A percentile compares a stretch with the other conserved stretches of the same genome.
These are phyloP conservation scores for Sanguinoderma infundibulare DNA, from an alignment of 1,284 basidiomycete genomes.

Conservation along the genomic window DNA sequence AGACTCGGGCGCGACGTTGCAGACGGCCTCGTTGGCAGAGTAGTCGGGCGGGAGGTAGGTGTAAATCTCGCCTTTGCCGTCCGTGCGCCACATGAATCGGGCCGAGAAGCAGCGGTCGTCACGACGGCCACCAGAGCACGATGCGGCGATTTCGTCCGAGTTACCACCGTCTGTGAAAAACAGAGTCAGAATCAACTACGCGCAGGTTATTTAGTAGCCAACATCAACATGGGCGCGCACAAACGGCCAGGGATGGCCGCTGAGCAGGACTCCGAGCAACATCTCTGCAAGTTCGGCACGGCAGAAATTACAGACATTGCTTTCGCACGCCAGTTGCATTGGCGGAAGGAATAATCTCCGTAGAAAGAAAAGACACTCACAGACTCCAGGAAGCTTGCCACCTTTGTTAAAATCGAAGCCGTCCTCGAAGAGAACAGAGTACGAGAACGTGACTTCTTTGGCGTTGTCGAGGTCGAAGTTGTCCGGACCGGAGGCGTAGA, in stretches of 20 bases:
- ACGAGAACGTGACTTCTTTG: slow-evolving; percentile 54
- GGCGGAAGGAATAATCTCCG: background rate
- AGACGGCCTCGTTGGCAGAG: slow-evolving; percentile 58
- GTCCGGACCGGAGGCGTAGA: slow-evolving; percentile 54
- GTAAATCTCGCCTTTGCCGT: slow-evolving; percentile 60
- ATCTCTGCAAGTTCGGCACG: background rate
- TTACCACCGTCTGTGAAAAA: slow-evolving; percentile 52
- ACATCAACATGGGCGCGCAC: background rate
- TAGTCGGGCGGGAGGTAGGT: slow-evolving; percentile 64
- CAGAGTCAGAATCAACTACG: background rate
- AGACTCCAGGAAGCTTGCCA: slow-evolving; percentile 39
- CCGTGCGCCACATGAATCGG: slow-evolving; percentile 59
- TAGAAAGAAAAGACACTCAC: slow-evolving; percentile 24
- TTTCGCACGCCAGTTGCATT: too few relatives aligned
- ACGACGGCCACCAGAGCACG: slow-evolving; percentile 60
- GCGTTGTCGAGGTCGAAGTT: slow-evolving; percentile 52
- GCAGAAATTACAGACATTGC: background rate
- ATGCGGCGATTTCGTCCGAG: slow-evolving; percentile 42
- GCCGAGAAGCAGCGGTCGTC: slow-evolving; percentile 53
- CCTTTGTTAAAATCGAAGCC: slow-evolving; percentile 49
- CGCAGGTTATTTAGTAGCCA: background rate
- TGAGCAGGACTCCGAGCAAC: background rate
- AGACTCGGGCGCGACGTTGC: slow-evolving; percentile 53
- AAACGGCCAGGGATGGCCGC: background rate
- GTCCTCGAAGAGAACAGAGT: slow-evolving; percentile 62